A percentile compares a stretch with the other conserved stretches of the same genome.
Evolutionary conservation across 352 stramenopile genomes (phyloP).

Genomic region (Pythium grandisporangium): DNA sequence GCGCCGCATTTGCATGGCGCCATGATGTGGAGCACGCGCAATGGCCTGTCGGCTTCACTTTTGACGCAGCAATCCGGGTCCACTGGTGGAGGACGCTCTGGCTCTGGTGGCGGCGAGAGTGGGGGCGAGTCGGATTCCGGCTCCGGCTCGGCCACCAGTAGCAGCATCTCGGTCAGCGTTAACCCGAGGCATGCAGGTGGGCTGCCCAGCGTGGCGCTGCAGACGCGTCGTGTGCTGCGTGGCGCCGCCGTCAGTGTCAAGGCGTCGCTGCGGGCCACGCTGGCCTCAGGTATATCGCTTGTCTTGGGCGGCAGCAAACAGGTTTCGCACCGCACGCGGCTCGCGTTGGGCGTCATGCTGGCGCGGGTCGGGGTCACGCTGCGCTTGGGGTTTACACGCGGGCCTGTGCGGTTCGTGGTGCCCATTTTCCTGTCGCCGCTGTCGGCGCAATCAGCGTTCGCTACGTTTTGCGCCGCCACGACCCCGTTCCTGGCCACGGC

Average conservation of each 20-base stretch:
- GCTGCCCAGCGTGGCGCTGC: slow-evolving; percentile 49
- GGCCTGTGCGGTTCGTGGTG: slow-evolving; percentile 73
- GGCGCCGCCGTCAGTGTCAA: slow-evolving; percentile 30
- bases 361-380: slow-evolving; percentile 47
- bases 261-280: slow-evolving; percentile 37
- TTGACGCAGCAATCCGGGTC: slow-evolving; percentile 24
- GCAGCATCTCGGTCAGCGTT: slow-evolving; percentile 35
- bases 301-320: slow-evolving; percentile 40
- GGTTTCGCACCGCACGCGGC: slow-evolving; percentile 41
- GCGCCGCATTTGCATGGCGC: slow-evolving; percentile 46
- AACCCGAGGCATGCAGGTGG: too few relatives aligned
- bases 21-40: slow-evolving; percentile 80
- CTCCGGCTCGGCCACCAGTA: too few relatives aligned
- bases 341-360: slow-evolving; percentile 53
- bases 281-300: slow-evolving; percentile 38
- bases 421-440: slow-evolving; percentile 78
- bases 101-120: too few relatives aligned
- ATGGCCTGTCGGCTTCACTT: slow-evolving; percentile 60
- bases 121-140: too few relatives aligned
- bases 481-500: slow-evolving; percentile 59
- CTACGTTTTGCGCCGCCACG: slow-evolving; percentile 67
- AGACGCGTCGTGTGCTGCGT: slow-evolving; percentile 30
- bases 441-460: slow-evolving; percentile 49
- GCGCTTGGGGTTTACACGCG: slow-evolving; percentile 60
- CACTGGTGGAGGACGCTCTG: too few relatives aligned